phyloP scores from a whole-genome alignment of 257 asterid genomes.

The Datura wrightii region DNA sequence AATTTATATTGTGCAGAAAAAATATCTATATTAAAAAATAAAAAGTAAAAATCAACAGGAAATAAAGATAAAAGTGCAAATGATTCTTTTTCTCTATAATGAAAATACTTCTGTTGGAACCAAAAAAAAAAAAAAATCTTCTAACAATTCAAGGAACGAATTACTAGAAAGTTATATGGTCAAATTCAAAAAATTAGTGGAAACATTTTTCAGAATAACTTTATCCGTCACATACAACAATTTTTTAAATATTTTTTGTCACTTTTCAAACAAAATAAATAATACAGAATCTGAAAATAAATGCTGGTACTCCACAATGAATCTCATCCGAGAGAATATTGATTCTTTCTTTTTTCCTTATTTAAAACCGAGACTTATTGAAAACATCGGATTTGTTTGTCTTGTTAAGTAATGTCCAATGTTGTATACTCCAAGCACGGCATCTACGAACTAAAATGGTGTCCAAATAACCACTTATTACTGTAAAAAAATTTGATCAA shows the following conservation, averaged over 20 bases:
- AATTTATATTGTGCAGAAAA: too few relatives aligned
- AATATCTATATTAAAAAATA: too few relatives aligned
- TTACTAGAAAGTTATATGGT: not conserved
- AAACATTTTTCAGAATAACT: not conserved
- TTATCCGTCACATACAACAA: not conserved
- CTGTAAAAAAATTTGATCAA: not conserved
- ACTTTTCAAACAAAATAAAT: not conserved
- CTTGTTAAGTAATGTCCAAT: not conserved
- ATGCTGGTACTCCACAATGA: not conserved
- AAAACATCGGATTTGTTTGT: conserved; percentile 29
- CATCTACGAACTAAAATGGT: not conserved
- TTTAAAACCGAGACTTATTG: not conserved
- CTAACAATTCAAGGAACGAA: not conserved
- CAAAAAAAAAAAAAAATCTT: not conserved
- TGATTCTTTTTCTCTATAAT: too few relatives aligned
- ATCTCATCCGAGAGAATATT: not conserved
- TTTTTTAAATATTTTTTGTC: not conserved
- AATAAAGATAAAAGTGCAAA: not conserved
- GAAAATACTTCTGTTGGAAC: too few relatives aligned
- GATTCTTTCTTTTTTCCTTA: not conserved
- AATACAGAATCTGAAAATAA: not conserved
- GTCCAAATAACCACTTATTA: not conserved
- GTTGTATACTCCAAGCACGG: not conserved
- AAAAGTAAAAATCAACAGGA: too few relatives aligned
- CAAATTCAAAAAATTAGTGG: not conserved